A percentile compares a stretch with the other conserved stretches of the same genome.
These are phyloP conservation scores for Phaseolus coccineus DNA, from an alignment of 331 rosid species.

Conservation along the genomic window DNA sequence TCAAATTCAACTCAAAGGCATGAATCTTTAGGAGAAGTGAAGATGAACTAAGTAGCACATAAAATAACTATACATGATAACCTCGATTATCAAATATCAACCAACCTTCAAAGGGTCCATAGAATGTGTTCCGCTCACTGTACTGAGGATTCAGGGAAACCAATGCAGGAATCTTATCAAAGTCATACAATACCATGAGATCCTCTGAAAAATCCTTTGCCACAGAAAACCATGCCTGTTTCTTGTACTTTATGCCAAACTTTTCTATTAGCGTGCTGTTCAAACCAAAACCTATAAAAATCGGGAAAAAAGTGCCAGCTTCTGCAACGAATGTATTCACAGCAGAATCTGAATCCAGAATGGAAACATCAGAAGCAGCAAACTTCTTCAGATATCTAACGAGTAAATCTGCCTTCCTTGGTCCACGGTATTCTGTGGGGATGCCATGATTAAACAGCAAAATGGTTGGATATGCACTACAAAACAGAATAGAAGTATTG, in stretches of 20 bases:
- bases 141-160: constrained; percentile 75
- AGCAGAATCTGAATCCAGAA: constrained; percentile 89
- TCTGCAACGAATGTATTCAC: constrained; percentile 68
- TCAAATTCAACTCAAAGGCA: constrained; percentile 27
- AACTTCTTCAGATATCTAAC: constrained; percentile 88
- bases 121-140: constrained; percentile 76
- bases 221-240: constrained; percentile 95
- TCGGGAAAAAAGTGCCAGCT: constrained; percentile 79
- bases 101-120: constrained; percentile 97
- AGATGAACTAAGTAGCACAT: constrained; percentile 13
- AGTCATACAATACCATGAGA: constrained; percentile 73
- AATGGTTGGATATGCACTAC: constrained; percentile 86
- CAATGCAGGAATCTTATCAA: constrained; percentile 92
- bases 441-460: constrained; percentile 82
- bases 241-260: constrained; percentile 74
- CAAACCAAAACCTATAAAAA: constrained; percentile 88
- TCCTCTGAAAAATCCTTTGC: constrained; percentile 94
- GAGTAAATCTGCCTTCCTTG: constrained; percentile 86
- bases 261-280: constrained; percentile 61
- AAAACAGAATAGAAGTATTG: constrained; percentile 33
- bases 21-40: background rate
- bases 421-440: constrained; percentile 82
- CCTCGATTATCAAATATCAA: constrained; percentile 32
- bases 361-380: constrained; percentile 82
- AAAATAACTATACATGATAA: constrained; percentile 35